Conservation (phyloP, 768 basidiomycete genomes). For the Chalciporus pseudorubinellus region DNA sequence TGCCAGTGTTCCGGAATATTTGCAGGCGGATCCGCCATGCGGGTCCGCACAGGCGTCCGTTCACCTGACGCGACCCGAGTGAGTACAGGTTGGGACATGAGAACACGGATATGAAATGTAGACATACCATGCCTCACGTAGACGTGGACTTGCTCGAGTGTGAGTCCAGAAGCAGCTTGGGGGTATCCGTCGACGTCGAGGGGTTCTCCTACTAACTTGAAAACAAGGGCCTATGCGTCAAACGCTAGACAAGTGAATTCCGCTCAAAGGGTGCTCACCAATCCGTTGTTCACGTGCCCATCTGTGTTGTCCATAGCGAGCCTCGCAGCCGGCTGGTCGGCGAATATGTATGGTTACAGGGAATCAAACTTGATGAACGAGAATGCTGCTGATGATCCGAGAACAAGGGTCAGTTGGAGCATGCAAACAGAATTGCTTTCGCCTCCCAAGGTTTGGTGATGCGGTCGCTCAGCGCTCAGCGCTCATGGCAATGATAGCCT, state of each 20-base stretch:
- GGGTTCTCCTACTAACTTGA: slow-evolving; percentile 38
- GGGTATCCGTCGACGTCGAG: slow-evolving; percentile 64
- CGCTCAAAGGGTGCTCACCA: slow-evolving; percentile 11
- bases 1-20: slow-evolving; percentile 68
- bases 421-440: not conserved
- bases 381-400: not conserved
- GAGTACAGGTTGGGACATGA: not conserved
- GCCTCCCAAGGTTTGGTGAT: not conserved
- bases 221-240: not conserved
- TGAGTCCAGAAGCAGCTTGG: slow-evolving; percentile 49
- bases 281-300: not conserved
- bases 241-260: not conserved
- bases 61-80: slow-evolving; percentile 48
- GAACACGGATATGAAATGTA: too few relatives aligned
- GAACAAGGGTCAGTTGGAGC: not conserved
- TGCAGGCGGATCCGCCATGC: slow-evolving; percentile 59
- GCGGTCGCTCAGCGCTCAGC: not conserved
- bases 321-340: not conserved
- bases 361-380: not conserved
- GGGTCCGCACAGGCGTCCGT: slow-evolving; percentile 70
- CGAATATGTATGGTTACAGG: not conserved
- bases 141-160: slow-evolving; percentile 70
- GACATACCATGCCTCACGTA: slow-evolving; percentile 71
- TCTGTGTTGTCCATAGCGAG: not conserved
- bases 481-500: slow-evolving; percentile 6